Evolutionary conservation across 768 basidiomycete species (phyloP).

Genomic region (Scleroderma bovista): DNA sequence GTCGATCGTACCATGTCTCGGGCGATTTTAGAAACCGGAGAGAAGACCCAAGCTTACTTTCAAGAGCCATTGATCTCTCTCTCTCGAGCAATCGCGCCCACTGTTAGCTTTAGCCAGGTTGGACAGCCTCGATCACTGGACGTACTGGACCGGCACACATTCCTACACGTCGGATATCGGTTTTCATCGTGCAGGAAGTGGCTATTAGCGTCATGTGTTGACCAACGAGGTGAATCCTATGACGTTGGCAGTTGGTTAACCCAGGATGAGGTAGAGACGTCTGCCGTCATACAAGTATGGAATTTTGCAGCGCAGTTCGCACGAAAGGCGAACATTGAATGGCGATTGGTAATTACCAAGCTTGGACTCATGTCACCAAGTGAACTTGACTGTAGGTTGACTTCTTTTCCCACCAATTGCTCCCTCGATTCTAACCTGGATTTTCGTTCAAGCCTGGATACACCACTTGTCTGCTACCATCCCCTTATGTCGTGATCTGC

Average conservation of each 20-base stretch:
- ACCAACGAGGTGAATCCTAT: slow-evolving; percentile 74
- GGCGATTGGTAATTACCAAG: slow-evolving; percentile 72
- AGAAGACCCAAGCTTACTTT: slow-evolving; percentile 45
- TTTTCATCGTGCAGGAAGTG: slow-evolving; percentile 66
- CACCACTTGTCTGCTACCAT: slow-evolving; percentile 41
- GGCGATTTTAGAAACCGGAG: slow-evolving; percentile 36
- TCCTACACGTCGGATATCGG: slow-evolving; percentile 75
- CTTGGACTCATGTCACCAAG: slow-evolving; percentile 51
- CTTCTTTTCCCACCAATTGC: slow-evolving; percentile 3
- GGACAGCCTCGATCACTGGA: slow-evolving; percentile 41
- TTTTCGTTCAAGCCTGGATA: slow-evolving; percentile 55
- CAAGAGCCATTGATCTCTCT: slow-evolving; percentile 64
- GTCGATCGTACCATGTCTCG: slow-evolving; percentile 60
- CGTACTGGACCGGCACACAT: slow-evolving; percentile 49
- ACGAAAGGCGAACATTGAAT: slow-evolving; percentile 65
- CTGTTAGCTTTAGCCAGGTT: slow-evolving; percentile 34
- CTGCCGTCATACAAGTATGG: slow-evolving; percentile 62
- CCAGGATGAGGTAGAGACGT: slow-evolving; percentile 41
- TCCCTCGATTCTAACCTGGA: slow-evolving; percentile 2
- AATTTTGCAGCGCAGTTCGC: slow-evolving; percentile 59
- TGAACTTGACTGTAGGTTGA: slow-evolving; percentile 61
- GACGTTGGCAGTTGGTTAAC: slow-evolving; percentile 63
- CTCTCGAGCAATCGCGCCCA: slow-evolving; percentile 37
- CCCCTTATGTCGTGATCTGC: slow-evolving; percentile 35
- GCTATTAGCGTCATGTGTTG: slow-evolving; percentile 69